Percentiles rank a stretch among this genome's conserved stretches.
Conservation (phyloP, 1,139 yeast species). For the Blastobotrys elegans region DNA sequence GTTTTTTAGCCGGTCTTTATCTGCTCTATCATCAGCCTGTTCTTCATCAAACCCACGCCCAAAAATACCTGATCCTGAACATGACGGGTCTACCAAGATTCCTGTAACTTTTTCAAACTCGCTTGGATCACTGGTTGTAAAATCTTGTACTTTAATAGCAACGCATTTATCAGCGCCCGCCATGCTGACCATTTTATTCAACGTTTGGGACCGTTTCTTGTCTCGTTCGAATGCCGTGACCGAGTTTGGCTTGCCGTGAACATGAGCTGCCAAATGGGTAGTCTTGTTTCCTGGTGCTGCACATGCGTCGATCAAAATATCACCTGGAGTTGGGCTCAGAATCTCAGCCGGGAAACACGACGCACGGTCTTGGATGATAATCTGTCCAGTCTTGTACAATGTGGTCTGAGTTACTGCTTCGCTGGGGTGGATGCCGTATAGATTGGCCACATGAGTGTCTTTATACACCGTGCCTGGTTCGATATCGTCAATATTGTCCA, state of each 20-base stretch:
- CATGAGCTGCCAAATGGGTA: slow-evolving; percentile 76
- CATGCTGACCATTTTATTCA: slow-evolving; percentile 68
- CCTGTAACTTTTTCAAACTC: slow-evolving; percentile 69
- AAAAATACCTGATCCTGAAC: slow-evolving; percentile 96
- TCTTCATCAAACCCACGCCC: slow-evolving; percentile 65
- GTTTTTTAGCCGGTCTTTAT: slow-evolving; percentile 56
- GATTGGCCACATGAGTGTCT: slow-evolving; percentile 66
- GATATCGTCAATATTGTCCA: slow-evolving; percentile 45
- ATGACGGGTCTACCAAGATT: slow-evolving; percentile 89
- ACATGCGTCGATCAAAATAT: slow-evolving; percentile 75
- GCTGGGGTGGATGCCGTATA: slow-evolving; percentile 75
- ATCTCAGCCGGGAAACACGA: slow-evolving; percentile 95
- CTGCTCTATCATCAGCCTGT: slow-evolving; percentile 37
- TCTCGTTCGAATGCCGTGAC: slow-evolving; percentile 89
- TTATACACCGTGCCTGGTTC: slow-evolving; percentile 45
- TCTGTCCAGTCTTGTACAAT: slow-evolving; percentile 66
- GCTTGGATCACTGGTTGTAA: slow-evolving; percentile 60
- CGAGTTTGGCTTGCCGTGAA: slow-evolving; percentile 33
- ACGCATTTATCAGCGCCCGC: slow-evolving; percentile 71
- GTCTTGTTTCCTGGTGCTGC: slow-evolving; percentile 99
- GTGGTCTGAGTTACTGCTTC: slow-evolving; percentile 61
- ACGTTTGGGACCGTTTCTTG: slow-evolving; percentile 59
- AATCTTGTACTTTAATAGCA: slow-evolving; percentile 74
- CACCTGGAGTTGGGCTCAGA: slow-evolving; percentile 51
- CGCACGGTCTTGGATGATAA: slow-evolving; percentile 92